phyloP scores from a whole-genome alignment of 1,284 basidiomycete genomes.

The Malassezia yamatoensis region DNA sequence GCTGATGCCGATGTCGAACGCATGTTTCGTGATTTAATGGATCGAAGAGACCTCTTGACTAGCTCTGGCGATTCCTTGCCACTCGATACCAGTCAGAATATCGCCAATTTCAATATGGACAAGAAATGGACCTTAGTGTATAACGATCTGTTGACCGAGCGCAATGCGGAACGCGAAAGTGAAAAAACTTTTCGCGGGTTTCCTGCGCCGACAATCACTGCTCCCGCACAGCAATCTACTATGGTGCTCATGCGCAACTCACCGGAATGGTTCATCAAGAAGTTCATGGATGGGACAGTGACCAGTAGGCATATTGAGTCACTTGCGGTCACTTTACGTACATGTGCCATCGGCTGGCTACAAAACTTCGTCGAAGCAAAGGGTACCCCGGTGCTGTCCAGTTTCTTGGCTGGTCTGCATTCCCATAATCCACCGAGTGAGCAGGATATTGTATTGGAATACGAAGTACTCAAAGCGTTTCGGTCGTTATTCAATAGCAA shows the following conservation, averaged over 20 bases:
- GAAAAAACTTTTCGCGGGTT: constrained; percentile 43
- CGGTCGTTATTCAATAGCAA: constrained; percentile 70
- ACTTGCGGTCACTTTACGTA: constrained; percentile 66
- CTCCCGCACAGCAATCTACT: constrained; percentile 50
- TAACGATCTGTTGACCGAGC: constrained; percentile 69
- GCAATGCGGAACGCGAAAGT: constrained; percentile 53
- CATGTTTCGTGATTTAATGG: constrained; percentile 46
- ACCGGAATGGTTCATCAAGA: constrained; percentile 64
- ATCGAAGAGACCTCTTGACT: constrained; percentile 41
- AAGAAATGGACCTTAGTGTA: constrained; percentile 89
- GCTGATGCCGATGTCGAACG: constrained; percentile 38
- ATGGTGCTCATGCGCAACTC: constrained; percentile 44
- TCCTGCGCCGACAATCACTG: constrained; percentile 52
- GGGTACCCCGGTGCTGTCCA: constrained; percentile 68
- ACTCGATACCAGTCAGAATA: constrained; percentile 37
- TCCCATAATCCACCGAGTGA: constrained; percentile 48
- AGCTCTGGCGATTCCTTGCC: constrained; percentile 36
- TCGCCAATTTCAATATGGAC: constrained; percentile 51
- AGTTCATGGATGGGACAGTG: constrained; percentile 75
- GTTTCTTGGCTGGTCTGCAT: constrained; percentile 53
- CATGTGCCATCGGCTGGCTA: constrained; percentile 47
- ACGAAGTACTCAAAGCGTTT: constrained; percentile 80
- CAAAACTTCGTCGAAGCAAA: constrained; percentile 53
- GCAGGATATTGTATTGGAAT: constrained; percentile 64
- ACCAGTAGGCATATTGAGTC: constrained; percentile 68